A percentile compares a stretch with the other conserved stretches of the same genome.
phyloP scores from a whole-genome alignment of 1,139 yeast genomes.

The Candida sanyaensis region DNA sequence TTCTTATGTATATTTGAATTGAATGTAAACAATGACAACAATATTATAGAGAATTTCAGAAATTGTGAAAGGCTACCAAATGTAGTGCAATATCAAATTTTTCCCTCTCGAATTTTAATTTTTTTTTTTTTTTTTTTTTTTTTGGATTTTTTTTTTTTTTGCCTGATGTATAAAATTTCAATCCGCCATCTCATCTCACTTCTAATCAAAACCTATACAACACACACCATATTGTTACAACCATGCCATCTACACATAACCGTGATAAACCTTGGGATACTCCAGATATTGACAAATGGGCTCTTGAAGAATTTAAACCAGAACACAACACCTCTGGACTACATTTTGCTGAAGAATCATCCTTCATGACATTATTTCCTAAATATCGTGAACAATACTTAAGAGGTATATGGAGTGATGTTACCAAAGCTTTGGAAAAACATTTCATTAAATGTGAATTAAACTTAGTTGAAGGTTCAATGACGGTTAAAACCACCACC shows the following conservation, averaged over 20 bases:
- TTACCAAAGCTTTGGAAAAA: constrained; percentile 73
- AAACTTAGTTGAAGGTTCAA: constrained; percentile 93
- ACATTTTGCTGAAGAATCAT: constrained; percentile 91
- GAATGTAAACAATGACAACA: too few relatives aligned
- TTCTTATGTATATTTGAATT: too few relatives aligned
- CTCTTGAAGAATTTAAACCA: constrained; percentile 81
- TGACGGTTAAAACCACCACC: constrained; percentile 95
- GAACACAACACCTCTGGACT: constrained; percentile 86
- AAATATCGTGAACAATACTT: constrained; percentile 93
- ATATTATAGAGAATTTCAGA: too few relatives aligned
- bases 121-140: too few relatives aligned
- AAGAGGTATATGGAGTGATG: constrained; percentile 91
- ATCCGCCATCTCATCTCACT: constrained; percentile 13
- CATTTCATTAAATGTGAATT: constrained; percentile 78
- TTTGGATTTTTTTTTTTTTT: too few relatives aligned
- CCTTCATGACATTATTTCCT: constrained; percentile 92
- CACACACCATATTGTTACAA: not conserved
- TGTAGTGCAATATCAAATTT: too few relatives aligned
- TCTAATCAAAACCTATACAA: not conserved
- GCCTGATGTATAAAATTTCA: not conserved
- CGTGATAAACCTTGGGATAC: constrained; percentile 99
- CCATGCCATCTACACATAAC: constrained; percentile 89
- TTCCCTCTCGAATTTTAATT: too few relatives aligned
- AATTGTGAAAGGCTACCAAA: too few relatives aligned
- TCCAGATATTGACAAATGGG: constrained; percentile 94